Conservation (phyloP, 257 asterid species). For the Lycium ferocissimum region DNA sequence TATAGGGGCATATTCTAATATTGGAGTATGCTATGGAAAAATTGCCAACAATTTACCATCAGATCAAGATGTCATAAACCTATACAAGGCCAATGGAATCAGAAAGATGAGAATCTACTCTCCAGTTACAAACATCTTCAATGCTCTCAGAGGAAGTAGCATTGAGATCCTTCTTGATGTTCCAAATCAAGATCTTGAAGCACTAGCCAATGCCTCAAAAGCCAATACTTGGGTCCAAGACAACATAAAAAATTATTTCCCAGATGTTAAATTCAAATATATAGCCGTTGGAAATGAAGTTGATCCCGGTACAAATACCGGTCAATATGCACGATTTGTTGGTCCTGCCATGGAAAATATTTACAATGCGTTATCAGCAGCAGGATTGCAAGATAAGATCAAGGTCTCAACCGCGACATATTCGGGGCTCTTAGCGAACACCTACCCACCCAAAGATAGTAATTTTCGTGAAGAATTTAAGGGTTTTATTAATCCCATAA, state of each 20-base stretch:
- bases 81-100: conserved; percentile 48
- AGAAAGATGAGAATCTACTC: conserved; percentile 51
- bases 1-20: conserved; percentile 43
- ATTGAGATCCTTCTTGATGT: conserved; percentile 50
- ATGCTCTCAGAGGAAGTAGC: conserved; percentile 44
- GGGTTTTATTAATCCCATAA: conserved; percentile 35
- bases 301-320: conserved; percentile 23
- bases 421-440: conserved; percentile 29
- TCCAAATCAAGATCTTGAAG: conserved; percentile 51
- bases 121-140: conserved; percentile 44
- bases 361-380: conserved; percentile 28
- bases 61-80: conserved; percentile 36
- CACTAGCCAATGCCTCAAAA: conserved; percentile 34
- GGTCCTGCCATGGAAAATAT: conserved; percentile 46
- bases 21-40: conserved; percentile 54
- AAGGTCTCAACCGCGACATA: conserved; percentile 47
- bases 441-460: conserved; percentile 46
- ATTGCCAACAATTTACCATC: conserved; percentile 45
- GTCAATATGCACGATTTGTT: conserved; percentile 4
- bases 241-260: conserved; percentile 33
- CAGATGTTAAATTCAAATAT: conserved; percentile 44
- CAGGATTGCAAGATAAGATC: conserved; percentile 33
- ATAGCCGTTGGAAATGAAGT: conserved; percentile 58
- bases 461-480: conserved; percentile 4
- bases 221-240: conserved; percentile 49